Conservation (phyloP, 208 protist genomes). For the Leishmania tropica region DNA sequence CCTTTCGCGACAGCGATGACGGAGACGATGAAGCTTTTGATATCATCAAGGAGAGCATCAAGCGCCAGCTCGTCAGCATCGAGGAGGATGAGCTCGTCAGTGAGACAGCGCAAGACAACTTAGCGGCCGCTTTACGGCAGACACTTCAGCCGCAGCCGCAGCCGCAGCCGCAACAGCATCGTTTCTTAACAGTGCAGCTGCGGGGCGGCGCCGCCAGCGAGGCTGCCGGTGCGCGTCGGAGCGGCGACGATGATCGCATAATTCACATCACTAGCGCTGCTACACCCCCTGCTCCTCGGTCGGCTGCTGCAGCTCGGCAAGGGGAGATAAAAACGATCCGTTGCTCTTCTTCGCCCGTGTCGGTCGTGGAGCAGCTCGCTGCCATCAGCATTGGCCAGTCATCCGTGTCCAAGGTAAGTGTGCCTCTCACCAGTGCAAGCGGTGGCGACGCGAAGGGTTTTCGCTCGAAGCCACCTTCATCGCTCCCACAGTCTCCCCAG, state of each 20-base stretch:
- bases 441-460: background rate
- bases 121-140: background rate
- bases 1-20: slow-evolving; percentile 3
- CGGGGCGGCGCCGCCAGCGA: background rate
- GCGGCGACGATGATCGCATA: background rate
- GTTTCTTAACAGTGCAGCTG: background rate
- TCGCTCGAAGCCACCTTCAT: background rate
- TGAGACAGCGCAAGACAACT: background rate
- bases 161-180: background rate
- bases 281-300: slow-evolving; percentile 2
- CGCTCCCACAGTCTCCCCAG: background rate
- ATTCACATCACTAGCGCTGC: background rate
- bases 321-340: background rate
- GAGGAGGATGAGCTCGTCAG: slow-evolving; percentile 8
- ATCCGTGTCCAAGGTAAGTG: background rate
- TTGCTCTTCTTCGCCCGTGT: background rate
- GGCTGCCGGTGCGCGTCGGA: background rate
- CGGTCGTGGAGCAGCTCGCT: background rate
- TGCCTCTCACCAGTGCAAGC: background rate
- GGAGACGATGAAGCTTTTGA: slow-evolving; percentile 1
- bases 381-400: slow-evolving; percentile 1
- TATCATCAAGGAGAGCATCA: slow-evolving; percentile 8
- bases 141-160: background rate
- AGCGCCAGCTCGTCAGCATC: slow-evolving; percentile 10
- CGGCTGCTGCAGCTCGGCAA: background rate